Conservation (phyloP, 2,329 filamentous ascomycete species). For the Fusarium torreyae region DNA sequence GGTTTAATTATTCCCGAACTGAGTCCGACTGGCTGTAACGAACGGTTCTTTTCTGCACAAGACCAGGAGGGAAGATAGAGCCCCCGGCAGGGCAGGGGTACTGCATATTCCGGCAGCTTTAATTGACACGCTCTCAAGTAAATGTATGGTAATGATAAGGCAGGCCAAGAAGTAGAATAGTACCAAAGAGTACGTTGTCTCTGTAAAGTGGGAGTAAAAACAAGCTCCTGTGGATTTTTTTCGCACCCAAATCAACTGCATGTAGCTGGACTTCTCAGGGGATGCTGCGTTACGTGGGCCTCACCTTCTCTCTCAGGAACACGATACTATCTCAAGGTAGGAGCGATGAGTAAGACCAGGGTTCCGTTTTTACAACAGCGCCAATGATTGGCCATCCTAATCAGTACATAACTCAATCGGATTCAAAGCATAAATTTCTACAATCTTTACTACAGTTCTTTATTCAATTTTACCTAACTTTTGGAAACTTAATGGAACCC, state of each 20-base stretch:
- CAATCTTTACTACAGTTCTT: not conserved
- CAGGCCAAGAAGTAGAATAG: slow-evolving; percentile 24
- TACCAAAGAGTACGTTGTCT: not conserved
- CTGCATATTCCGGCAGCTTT: slow-evolving; percentile 26
- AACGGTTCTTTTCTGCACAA: slow-evolving; percentile 42
- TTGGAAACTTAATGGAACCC: not conserved
- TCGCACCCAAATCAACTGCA: not conserved
- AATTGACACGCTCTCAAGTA: slow-evolving; percentile 36
- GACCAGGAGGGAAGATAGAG: slow-evolving; percentile 28
- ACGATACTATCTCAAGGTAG: slow-evolving; percentile 1
- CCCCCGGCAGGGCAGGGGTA: slow-evolving; percentile 34
- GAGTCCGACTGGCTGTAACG: slow-evolving; percentile 26
- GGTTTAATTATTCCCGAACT: slow-evolving; percentile 44
- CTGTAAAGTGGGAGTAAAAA: not conserved
- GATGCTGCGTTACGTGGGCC: slow-evolving; percentile 2
- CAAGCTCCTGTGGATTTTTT: not conserved
- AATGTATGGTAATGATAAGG: slow-evolving; percentile 38
- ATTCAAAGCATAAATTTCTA: not conserved
- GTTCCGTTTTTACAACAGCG: not conserved
- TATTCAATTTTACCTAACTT: not conserved
- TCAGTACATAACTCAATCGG: not conserved
- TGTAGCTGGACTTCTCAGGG: not conserved
- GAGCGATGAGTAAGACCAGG: slow-evolving; percentile 6
- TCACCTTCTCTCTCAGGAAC: slow-evolving; percentile 1
- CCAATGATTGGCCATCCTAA: not conserved